Evolutionary conservation across 2,329 filamentous ascomycete genomes (phyloP), one percentile per base, ranked within the genome.

Genomic region (Monosporascus sp.): DNA sequence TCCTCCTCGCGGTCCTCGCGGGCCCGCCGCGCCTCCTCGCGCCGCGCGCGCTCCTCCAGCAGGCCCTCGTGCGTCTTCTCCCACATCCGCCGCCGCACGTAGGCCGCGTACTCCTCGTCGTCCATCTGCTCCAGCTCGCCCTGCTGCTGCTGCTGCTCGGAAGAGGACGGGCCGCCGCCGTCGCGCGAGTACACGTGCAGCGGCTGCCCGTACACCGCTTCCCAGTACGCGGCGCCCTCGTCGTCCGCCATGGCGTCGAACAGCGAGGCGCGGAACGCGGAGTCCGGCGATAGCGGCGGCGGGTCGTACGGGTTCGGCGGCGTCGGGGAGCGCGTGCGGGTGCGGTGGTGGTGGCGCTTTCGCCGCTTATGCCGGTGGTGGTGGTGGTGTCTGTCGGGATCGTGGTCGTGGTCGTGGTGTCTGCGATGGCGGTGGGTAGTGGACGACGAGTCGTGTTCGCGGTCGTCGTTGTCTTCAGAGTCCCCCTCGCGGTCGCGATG

Each of bases 221-320:
- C 88, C 94, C 94, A 99, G 74, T 94, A 99, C 7, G 85, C 82
- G 2, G 94, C 94, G 47, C 93, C 94, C 72, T 99, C 94, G 67
- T 97, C 93, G 70, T 99, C 94, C 38, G 91, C 93, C 71, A 99
- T 87, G 35, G 94, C 94, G 70, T 99, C 94, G 73, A 97, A 97
- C 5, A 99, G 85, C 1, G 91, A 96, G 70, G 96, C 90, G 31
- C 90, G 86, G 69, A 99, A 99, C 1, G 93, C 91, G 0, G 80
- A 77, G 41, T 91, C 86, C 0, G 89, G 79, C 60, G 88, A 82
- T 17, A 89, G 74, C 0, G 74, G 68, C 2, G 72, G 70, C 3
- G 71, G 69, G 0, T 74, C 74, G 60, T 75, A 70, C 0, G 78
- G 77, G 55, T 82, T 75, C 0, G 72, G 70, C 0, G 75, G 74